phyloP scores from a whole-genome alignment of 441 rosid genomes.

The Corymbia citriodora region DNA sequence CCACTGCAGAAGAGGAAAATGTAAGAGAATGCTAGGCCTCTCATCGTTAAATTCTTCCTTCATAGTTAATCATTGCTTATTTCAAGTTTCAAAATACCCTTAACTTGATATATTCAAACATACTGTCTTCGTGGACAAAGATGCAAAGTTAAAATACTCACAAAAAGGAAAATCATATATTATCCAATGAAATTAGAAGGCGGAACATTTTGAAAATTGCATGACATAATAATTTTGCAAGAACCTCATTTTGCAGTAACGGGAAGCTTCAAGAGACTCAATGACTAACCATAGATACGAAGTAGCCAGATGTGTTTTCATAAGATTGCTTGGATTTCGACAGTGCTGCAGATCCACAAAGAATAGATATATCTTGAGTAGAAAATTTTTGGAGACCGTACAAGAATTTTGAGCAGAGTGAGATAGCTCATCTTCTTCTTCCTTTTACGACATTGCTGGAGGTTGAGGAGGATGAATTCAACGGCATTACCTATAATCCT shows the following conservation, averaged over 20 bases:
- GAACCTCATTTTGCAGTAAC: not conserved
- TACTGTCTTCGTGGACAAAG: not conserved
- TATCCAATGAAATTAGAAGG: not conserved
- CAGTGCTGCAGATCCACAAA: slow-evolving; percentile 52
- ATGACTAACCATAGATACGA: fast-evolving
- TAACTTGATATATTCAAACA: too few species aligned
- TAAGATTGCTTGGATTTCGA: not conserved
- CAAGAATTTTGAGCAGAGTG: not conserved
- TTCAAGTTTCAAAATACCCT: not conserved
- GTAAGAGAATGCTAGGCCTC: not conserved
- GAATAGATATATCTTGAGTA: slow-evolving; percentile 26
- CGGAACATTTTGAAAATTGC: not conserved
- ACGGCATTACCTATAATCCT: fast-evolving
- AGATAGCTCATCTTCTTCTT: not conserved
- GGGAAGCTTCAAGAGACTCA: not conserved
- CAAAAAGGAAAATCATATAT: too few species aligned
- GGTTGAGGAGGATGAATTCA: not conserved
- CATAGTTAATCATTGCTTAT: not conserved
- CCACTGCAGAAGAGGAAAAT: slow-evolving; percentile 30
- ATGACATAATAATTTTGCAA: fast-evolving
- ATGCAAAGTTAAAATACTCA: fast-evolving
- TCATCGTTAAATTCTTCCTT: not conserved
- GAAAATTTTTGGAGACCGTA: not conserved
- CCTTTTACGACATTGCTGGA: not conserved
- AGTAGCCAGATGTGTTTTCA: fast-evolving